phyloP scores from a whole-genome alignment of 768 basidiomycete genomes.

The Pilatotrama ljubarskyi region DNA sequence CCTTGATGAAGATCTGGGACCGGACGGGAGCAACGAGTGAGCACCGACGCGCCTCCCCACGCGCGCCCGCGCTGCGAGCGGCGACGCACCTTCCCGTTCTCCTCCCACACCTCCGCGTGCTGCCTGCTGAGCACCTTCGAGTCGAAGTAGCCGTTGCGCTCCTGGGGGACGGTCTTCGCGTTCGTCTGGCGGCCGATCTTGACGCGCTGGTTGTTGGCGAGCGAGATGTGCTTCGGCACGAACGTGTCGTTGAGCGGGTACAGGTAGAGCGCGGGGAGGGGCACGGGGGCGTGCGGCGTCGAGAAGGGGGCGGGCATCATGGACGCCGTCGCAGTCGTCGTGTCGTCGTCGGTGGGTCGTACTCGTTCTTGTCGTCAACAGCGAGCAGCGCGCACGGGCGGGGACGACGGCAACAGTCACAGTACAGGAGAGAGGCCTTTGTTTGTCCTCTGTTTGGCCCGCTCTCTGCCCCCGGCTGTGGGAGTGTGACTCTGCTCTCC shows the following conservation, averaged over 20 bases:
- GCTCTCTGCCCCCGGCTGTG: background rate
- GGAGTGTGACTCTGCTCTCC: conserved; percentile 15
- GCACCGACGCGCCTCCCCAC: background rate
- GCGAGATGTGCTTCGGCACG: conserved; percentile 90
- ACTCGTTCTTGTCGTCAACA: conserved; percentile 28
- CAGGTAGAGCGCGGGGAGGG: conserved; percentile 44
- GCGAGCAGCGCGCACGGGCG: conserved; percentile 13
- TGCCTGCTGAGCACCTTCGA: conserved; percentile 91
- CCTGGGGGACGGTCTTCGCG: conserved; percentile 88
- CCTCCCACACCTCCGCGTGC: conserved; percentile 99
- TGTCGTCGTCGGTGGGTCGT: conserved; percentile 32
- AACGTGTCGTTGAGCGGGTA: conserved; percentile 96
- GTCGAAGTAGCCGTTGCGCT: conserved; percentile 96
- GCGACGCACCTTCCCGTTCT: conserved; percentile 70
- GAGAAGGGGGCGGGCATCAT: conserved; percentile 33
- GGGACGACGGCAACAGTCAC: background rate
- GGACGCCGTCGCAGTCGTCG: conserved; percentile 25
- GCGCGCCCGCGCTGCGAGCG: background rate
- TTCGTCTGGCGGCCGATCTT: conserved; percentile 97
- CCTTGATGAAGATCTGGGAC: conserved; percentile 91
- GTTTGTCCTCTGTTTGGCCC: conserved; percentile 23
- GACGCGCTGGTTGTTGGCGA: conserved; percentile 63
- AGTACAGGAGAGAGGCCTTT: conserved; percentile 12
- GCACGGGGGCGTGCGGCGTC: conserved; percentile 26
- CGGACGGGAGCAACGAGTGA: conserved; percentile 6